Base-by-base conservation (phyloP, 2,329 filamentous ascomycete genomes). In the Fusarium siculi region DNA sequence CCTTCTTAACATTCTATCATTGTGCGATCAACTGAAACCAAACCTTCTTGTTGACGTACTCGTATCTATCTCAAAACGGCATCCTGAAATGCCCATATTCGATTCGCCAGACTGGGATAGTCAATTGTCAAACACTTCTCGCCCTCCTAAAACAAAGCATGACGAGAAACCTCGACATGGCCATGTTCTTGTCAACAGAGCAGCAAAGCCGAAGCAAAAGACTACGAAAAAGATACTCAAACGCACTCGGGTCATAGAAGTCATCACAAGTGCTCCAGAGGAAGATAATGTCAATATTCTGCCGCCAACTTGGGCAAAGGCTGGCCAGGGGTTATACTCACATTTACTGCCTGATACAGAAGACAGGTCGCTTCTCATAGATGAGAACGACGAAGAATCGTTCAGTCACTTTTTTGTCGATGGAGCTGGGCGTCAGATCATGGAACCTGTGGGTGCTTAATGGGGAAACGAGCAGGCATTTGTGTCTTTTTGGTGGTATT, bases 381-480 rank as follows among this genome's bases (percentile, higher is more conserved):
- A 85, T 52, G 79, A 81, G 9, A 81, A 84, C 28, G 83, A 85
- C 42, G 82, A 83, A 53, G 82, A 84, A 53, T 79, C 83, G 1
- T 85, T 85, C 53, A 85, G 83, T 47, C 83, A 85, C 58, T 85
- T 85, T 69, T 76, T 81, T 65, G 81, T 85, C 14, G 82, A 84
- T 42, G 70, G 65, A 25, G 69, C 78, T 25, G 82, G 83, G n/a
- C 81, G 80, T 66, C 81, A 82, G 54, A 79, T 83, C 25, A 70
- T 80, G 47, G 74, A 81, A 25, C 71, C 80, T 18, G 72, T 79
- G 23, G 79, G 77, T 60, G 76, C 73, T 37, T 80, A 44, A 76
- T 62, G 30, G 42, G 36, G 36, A 21, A 61, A 23, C 43, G 28
- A 37, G n/a, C 30, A 59, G 47, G 40, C 25, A 54, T 25, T 52